These are phyloP conservation scores for Mortierella sp. DNA, from an alignment of 371 early-diverging fungal genomes.

Conservation along the genomic window DNA sequence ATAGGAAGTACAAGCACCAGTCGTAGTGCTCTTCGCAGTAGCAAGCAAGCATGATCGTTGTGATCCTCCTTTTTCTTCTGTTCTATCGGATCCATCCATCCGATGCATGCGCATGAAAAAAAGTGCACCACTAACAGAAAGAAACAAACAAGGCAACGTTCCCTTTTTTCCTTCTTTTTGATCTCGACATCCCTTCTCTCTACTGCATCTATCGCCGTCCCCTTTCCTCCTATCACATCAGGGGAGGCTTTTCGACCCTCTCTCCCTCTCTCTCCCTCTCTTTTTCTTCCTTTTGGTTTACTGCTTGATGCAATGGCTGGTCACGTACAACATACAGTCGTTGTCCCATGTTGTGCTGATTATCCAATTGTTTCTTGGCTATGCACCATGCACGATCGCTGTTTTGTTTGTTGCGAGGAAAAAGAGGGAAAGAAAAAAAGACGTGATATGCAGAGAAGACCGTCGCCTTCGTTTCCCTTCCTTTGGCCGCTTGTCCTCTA, in stretches of 20 bases:
- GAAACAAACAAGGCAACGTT: neutral
- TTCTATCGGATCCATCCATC: constrained; percentile 9
- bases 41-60: neutral
- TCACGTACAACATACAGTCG: neutral
- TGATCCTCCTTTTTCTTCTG: neutral
- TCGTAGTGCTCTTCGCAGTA: neutral
- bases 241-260: neutral
- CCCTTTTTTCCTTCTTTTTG: neutral
- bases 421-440: neutral
- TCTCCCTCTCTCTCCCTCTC: neutral
- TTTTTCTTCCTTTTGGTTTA: neutral
- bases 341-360: neutral
- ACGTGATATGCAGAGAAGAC: neutral
- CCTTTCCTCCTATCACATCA: neutral
- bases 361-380: constrained; percentile 15
- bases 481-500: neutral
- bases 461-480: neutral
- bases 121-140: neutral
- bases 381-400: constrained; percentile 1
- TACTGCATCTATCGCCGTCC: neutral
- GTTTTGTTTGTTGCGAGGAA: neutral
- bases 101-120: constrained; percentile 7
- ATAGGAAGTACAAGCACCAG: neutral
- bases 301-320: neutral
- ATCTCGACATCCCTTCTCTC: neutral